These are phyloP conservation scores for Syzygium malaccense DNA, from an alignment of 441 rosid genomes.

Conservation along the genomic window DNA sequence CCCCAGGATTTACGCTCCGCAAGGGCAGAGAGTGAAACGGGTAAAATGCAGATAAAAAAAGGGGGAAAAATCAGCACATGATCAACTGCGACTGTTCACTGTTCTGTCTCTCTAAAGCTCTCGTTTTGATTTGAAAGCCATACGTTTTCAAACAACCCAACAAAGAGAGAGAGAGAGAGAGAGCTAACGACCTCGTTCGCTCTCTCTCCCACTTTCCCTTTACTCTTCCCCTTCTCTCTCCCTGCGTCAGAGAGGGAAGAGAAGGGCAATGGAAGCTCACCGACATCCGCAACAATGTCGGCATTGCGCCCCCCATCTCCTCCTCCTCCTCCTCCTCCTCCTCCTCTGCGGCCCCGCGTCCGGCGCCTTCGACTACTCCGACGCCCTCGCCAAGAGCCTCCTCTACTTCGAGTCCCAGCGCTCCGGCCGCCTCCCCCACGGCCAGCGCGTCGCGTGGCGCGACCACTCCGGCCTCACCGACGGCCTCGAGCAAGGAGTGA, in stretches of 20 bases:
- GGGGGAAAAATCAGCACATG: constrained; percentile 21
- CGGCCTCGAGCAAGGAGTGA: constrained; percentile 88
- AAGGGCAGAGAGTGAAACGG: background rate
- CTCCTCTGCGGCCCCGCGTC: constrained; percentile 9
- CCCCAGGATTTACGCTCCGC: constrained; percentile 47
- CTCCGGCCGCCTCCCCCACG: constrained; percentile 86
- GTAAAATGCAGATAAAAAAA: background rate
- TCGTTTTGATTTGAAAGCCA: constrained; percentile 13
- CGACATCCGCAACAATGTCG: background rate
- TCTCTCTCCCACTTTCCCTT: background rate
- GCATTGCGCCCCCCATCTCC: constrained; percentile 9
- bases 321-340: constrained; percentile 17
- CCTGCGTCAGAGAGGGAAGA: background rate
- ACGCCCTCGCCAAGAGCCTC: constrained; percentile 79
- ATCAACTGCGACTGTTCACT: background rate
- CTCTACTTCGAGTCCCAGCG: constrained; percentile 91
- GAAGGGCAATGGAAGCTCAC: background rate
- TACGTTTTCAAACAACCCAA: background rate
- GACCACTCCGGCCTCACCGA: constrained; percentile 93
- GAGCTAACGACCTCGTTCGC: background rate
- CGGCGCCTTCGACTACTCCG: constrained; percentile 44
- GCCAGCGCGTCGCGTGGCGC: constrained; percentile 84
- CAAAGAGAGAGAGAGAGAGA: background rate
- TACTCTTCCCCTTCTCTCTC: background rate
- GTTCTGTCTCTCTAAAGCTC: constrained; percentile 18